Base-by-base conservation (phyloP, 2,329 filamentous ascomycete species). In the Penicillium sp. region DNA sequence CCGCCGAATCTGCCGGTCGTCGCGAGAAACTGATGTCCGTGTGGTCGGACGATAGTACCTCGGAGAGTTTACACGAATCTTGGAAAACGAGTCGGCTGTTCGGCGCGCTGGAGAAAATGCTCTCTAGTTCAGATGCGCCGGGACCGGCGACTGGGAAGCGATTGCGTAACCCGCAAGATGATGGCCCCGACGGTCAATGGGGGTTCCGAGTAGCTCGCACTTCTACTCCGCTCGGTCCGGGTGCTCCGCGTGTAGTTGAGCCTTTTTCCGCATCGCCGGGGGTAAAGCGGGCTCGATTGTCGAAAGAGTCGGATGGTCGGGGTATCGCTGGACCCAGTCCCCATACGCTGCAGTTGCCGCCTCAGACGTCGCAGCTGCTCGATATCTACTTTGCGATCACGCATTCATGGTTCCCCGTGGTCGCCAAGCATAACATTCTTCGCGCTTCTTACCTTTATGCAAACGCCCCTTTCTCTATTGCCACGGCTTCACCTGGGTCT, bases 381-480 rank as follows among this genome's bases (percentile, higher is more conserved):
- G 82, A 86, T 64, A 74, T 81, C 12, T 86, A 85, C 63, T 85
- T 85, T 61, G 78, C 82, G 0, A 80, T 81, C 55, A 84, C 82
- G 0, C 82, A 86, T 62, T 79, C 79, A 27, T 86, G 84, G 83
- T 78, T 86, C 31, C 84, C 84, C 0, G 79, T 86, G n/a, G 76
- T 81, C 27, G 81, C 83, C 49, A 85, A 83, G 66, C 81, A 85
- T 61, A 80, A 81, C 55, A 77, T 85, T 9, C 71, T 85, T 17
- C 82, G 81, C 56, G 75, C 80, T 4, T 82, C 81, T n/a, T 86
- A 85, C 65, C 76, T 79, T 7, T 84, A 83, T 65, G 79, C 80
- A 45, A 73, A 76, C 9, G 65, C 76, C 10, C 77, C 79, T 8
- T 51, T 75, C 21, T 66, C 66, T 38, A 43, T 74, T n/a, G 57